Base-by-base conservation (phyloP, 768 basidiomycete genomes). In the Sarcodon aspratus region DNA sequence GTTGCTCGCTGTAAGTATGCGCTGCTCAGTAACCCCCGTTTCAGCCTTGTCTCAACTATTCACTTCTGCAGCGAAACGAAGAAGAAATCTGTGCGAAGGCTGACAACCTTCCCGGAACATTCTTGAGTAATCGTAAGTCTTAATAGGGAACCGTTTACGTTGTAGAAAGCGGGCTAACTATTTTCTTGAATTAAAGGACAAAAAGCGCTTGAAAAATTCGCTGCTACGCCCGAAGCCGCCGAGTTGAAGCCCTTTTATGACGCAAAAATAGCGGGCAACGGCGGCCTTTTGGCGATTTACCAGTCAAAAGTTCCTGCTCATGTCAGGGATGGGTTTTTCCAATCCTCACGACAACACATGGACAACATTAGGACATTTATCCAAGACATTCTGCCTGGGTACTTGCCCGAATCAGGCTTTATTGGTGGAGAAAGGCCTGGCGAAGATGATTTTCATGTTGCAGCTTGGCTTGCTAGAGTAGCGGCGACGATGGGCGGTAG, bases 361-460 rank as follows among this genome's bases (percentile, higher is more conserved):
- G 57, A 61, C 31, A 56, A 50, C 33, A 51, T 75, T 58, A 57
- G 58, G 45, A 45, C 38, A 38, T 74, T 72, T 60, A 57, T 72
- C 45, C 53, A 62, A 33, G 61, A 66, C 31, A 63, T 68, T 32
- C 67, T 80, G 40, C 68, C 72, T 3, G 52, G 52, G 0, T 49
- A 63, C 48, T 62, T 80, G 15, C 69, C 71, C 13, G 62, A 61
- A 11, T 64, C 61, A 8, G 68, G 68, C 4, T 79, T 78, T 62
- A 63, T 76, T 36, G 71, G 69, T 15, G 77, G 75, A 8, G 66
- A 59, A 4, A 53, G 47, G 36, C 74, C 75, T 0, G 69, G 75
- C 8, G 74, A 76, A 56, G 75, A 74, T 48, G 79, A 77, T 55
- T 76, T 73, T 63, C 76, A 77, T 59, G 61, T 79, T 37, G 72